Evolutionary conservation across 495 filamentous ascomycete genomes (phyloP), one percentile per base, ranked within the genome.

Genomic region (Penicillium goetzii): DNA sequence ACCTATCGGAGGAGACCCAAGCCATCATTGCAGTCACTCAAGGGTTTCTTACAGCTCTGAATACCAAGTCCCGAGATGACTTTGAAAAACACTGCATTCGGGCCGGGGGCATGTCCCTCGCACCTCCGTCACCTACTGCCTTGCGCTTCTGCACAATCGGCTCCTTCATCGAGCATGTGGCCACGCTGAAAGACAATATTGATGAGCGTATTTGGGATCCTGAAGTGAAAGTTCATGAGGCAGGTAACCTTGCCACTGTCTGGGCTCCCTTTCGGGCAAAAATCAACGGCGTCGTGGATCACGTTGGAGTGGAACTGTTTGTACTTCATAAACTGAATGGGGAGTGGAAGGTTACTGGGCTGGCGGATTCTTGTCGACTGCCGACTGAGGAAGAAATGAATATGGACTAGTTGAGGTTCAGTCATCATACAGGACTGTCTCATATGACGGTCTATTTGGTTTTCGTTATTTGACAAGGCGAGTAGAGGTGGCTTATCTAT

Each of bases 111-210:
- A 80, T 80, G 76, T 71, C 76, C 15, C 69, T 80, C 12, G 74
- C 68, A 26, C 74, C 72, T 28, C 77, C 77, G 12, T 59, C 68
- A 6, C 66, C 75, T 0, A 72, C 66, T 21, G 30, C 60, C 3
- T 69, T 75, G n/a, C 76, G 76, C 6, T 80, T 80, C 58, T 77
- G 76, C 61, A 78, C 77, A 7, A 75, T 80, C 34, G 76, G 75
- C 1, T 70, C 72, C 8, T 80, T 77, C 38, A 72, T 80, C 43
- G 75, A 78, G 59, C 71, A 75, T 15, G 68, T 78, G 28, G 53
- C 71, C 1, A 67, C 68, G 15, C 50, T 77, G 5, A 61, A 69
- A 55, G 72, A 74, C 38, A 72, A 74, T 26, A 75, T 77, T 45
- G 67, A 78, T 17, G 77, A 80, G 62, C 71, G 72, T 0, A 78